A percentile compares a stretch with the other conserved stretches of the same genome.
Evolutionary conservation across 306 rosid genomes (phyloP).

Genomic region (Cucurbita maxima): DNA sequence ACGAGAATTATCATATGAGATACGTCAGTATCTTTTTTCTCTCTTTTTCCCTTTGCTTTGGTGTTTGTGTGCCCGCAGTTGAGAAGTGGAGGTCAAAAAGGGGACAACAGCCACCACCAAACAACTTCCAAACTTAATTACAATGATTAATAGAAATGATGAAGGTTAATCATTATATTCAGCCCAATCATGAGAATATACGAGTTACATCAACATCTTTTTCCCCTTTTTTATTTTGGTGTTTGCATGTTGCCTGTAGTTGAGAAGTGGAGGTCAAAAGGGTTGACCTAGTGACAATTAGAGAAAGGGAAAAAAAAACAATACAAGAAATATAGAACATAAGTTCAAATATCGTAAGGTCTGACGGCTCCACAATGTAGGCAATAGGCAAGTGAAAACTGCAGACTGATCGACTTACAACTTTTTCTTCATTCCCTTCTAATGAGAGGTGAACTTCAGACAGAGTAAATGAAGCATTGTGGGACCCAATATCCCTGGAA

Average conservation of each 20-base stretch:
- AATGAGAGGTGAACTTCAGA: conserved; percentile 62
- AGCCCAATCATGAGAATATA: background rate
- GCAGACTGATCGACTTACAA: conserved; percentile 39
- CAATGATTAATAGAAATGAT: background rate
- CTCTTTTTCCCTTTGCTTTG: background rate
- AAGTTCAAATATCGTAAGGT: background rate
- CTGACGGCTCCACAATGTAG: background rate
- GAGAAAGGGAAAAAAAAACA: background rate
- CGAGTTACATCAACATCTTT: background rate
- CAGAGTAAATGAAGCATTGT: conserved; percentile 24
- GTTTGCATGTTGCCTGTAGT: background rate
- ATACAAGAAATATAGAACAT: background rate
- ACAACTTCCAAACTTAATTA: background rate
- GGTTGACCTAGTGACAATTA: background rate
- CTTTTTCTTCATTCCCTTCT: conserved; percentile 51
- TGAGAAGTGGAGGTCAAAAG: background rate
- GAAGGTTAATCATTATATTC: background rate
- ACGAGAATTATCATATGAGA: background rate
- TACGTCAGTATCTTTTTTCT: background rate
- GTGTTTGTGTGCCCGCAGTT: background rate
- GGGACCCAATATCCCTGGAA: conserved; percentile 37
- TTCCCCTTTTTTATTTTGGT: background rate
- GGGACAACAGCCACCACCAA: background rate
- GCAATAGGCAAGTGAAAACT: background rate
- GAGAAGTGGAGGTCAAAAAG: background rate